Evolutionary conservation across 2,329 filamentous ascomycete species (phyloP), one percentile per base, ranked within the genome.

Genomic region (Botrytis medusae): DNA sequence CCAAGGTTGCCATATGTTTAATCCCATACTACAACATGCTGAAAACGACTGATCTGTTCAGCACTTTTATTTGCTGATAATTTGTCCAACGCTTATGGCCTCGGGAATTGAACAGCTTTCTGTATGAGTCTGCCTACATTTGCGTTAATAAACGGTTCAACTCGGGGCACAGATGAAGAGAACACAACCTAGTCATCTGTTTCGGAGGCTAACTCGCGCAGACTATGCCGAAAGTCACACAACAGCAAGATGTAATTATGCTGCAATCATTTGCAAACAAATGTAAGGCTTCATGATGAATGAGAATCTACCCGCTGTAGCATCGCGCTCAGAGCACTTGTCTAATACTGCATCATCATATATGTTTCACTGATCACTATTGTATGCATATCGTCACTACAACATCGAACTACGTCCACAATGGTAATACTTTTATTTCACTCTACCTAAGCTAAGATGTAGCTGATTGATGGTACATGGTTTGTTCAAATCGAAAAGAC

Each of bases 391-490:
- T 42, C 12, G 4, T n/a, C 48, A 68, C 40, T 20, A 69, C 18
- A 57, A 69, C 10, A 57, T 40, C 18, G 20, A 65, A 37, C 46
- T n/a, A 3, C 34, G 22, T 54, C 57, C 40, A 65, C n/a, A 20
- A 59, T 46, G 60, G 37, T n/a, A 71, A 59, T 44, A 22, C 32
- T 73, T 62, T 73, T 51, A 57, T 54, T 72, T 2, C 60, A n/a
- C n/a, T 64, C 61, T 65, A 59, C 60, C 44, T 70, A 51, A 72
- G 69, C 69, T 71, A 57, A 22, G 37, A 68, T 74, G 68, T 74
- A 76, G 60, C 54, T 63, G 32, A 59, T 48, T 72, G 63, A 42
- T 72, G 48, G 74, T 74, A 75, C 68, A 70, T 63, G 44, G 62
- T 67, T 59, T 37, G 63, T 64, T 54, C 37, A 73, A 42, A 59